Base-by-base conservation (phyloP, 1,139 yeast genomes). In the Lodderomyces elongisporus region DNA sequence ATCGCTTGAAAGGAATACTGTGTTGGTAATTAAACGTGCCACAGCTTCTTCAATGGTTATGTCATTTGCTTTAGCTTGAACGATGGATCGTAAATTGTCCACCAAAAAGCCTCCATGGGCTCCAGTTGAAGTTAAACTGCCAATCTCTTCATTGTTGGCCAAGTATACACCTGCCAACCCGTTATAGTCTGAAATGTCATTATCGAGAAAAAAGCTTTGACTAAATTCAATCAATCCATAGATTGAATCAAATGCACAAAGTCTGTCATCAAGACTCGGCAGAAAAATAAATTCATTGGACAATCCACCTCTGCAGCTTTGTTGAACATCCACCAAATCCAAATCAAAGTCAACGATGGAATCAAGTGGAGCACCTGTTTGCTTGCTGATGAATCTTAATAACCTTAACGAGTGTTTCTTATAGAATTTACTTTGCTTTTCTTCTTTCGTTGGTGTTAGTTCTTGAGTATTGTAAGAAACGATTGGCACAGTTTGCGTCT, bases 251-350 rank as follows among this genome's bases (percentile, higher is more conserved):
- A 65, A 79, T 2, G 81, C 72, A 53, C 85, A 78, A 38, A 79
- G 57, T 49, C 85, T 61, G 55, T 79, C 87, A 48, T 79, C 87
- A 28, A 79, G 56, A 47, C 85, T 62, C 28, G 85, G 84, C 16
- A 81, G 80, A 50, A 66, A 77, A 28, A 79, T 54, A 49, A 79
- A 79, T 41, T 79, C 85, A 38, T 69, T 63, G 35, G 68, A 64
- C 40, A 79, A 54, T 3, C 87, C 85, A 36, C 84, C 85, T 38
- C 70, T 52, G 12, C 70, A 54, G 34, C 83, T 84, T 48, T 65
- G 66, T 50, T 79, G 85, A n/a, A 74, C 73, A 47, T 79, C 85
- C 43, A 66, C 78, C 35, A 79, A 51, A 43, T 79, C 85, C 43
- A 79, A 58, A 43, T 79, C 87, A 49, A 79, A 49, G 41, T 75